Evolutionary conservation across 176 grass and related monocot species (phyloP), one percentile per base, ranked within the genome.

Genomic region (Leersia perrieri): DNA sequence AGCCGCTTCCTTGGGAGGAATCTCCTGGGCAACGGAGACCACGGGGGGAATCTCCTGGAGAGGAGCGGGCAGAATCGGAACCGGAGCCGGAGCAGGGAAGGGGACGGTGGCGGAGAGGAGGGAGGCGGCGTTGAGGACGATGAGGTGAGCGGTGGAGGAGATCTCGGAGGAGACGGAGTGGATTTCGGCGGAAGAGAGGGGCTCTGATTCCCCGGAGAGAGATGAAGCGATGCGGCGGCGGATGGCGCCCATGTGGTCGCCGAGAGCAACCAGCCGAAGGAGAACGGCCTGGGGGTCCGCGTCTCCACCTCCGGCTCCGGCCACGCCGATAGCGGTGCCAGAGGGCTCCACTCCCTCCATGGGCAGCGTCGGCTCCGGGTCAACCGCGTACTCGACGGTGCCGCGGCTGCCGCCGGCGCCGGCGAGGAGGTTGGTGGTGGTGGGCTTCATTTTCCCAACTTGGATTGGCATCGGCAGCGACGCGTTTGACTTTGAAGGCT

Each of bases 131-230:
- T 89, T 91, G 84, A 93, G 82, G 85, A 99, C 90, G 69, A 90
- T 84, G 64, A 90, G 88, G 18, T 90, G 96, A 1, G 92, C 90
- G 11, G 96, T 66, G 41, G 92, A 83, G 72, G 88, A 85, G 78
- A 98, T 98, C 90, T 95, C 88, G 5, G 90, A 88, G 61, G 90
- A 98, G 11, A 98, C 87, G 53, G 87, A 83, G n/a, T 78, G 86
- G 66, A 94, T 88, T 30, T 91, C 88, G 29, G 78, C 40, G 44
- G 68, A 42, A 66, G 88, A 78, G 45, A 89, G 78, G 12, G 88
- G 83, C 12, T 14, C 72, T 4, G 78, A 60, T 22, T 86, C 86
- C 3, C 67, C 86, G 1, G 85, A 83, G 12, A 90, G 75, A 68
- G 88, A 90, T 73, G 88, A 78, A 31, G 67, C 13, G 16, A 90